Conservation (phyloP, 805 yeast species). For the Yarrowia hollandica region DNA sequence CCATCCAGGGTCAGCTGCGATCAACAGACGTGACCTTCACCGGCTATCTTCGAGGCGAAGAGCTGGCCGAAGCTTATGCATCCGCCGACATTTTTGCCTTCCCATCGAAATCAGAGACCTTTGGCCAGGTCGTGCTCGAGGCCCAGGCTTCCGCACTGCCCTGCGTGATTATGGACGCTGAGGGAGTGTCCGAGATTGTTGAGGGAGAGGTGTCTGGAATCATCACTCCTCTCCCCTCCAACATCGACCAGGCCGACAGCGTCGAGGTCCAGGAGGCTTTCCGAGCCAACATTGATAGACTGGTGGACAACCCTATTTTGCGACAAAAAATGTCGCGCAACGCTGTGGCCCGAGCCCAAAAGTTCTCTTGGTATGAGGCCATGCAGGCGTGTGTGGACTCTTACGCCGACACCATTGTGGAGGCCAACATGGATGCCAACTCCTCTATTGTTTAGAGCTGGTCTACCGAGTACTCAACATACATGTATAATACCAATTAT, state of each 20-base stretch:
- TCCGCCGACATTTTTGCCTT: conserved; percentile 33
- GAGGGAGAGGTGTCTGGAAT: conserved; percentile 30
- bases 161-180: conserved; percentile 32
- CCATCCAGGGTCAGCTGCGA: conserved; percentile 29
- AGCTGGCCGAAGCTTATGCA: conserved; percentile 32
- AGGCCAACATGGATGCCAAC: not conserved
- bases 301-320: conserved; percentile 22
- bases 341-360: conserved; percentile 24
- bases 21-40: conserved; percentile 32
- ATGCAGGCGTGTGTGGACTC: conserved; percentile 30
- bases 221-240: conserved; percentile 17
- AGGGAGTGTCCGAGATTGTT: conserved; percentile 33
- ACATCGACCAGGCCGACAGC: conserved; percentile 13
- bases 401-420: conserved; percentile 27
- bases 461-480: conserved; percentile 7
- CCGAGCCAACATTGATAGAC: conserved; percentile 27
- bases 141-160: conserved; percentile 34
- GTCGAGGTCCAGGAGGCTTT: conserved; percentile 23
- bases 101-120: conserved; percentile 33
- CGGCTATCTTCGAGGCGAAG: conserved; percentile 33
- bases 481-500: conserved; percentile 19
- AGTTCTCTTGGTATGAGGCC: conserved; percentile 29
- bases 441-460: not conserved
- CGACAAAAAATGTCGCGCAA: conserved; percentile 22
- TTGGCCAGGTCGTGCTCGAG: conserved; percentile 34